A percentile compares a stretch with the other conserved stretches of the same genome.
These are phyloP conservation scores for Geotrichum ghanense DNA, from an alignment of 805 yeast species.

Conservation along the genomic window DNA sequence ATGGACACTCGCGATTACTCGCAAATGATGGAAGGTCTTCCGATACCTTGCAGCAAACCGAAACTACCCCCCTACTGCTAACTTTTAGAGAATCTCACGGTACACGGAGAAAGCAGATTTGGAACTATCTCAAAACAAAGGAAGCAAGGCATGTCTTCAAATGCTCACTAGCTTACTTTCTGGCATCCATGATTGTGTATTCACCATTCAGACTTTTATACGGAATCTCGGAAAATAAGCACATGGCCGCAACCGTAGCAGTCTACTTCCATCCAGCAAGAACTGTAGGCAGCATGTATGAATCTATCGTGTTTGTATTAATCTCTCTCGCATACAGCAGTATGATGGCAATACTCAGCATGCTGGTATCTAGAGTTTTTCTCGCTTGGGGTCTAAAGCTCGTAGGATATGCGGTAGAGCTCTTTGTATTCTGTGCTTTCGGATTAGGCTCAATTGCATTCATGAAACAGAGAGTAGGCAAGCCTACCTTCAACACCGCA, in stretches of 20 bases:
- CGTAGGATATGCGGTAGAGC: conserved; percentile 41
- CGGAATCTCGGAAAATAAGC: conserved; percentile 65
- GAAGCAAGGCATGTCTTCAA: conserved; percentile 31
- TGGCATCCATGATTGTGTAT: conserved; percentile 68
- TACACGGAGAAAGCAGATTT: neutral
- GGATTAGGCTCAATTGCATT: conserved; percentile 59
- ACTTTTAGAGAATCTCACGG: neutral
- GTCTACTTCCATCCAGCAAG: conserved; percentile 80
- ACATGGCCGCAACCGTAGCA: conserved; percentile 69
- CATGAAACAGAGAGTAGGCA: conserved; percentile 54
- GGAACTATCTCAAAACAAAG: neutral
- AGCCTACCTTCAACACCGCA: conserved; percentile 68
- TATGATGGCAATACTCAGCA: conserved; percentile 39
- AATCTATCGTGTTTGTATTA: conserved; percentile 52
- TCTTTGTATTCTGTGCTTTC: conserved; percentile 36
- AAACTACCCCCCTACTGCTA: neutral
- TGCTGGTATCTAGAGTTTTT: conserved; percentile 38
- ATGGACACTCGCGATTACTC: too few species aligned
- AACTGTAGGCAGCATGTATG: conserved; percentile 70
- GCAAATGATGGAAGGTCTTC: too few species aligned
- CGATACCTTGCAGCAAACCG: too few species aligned
- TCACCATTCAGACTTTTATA: conserved; percentile 32
- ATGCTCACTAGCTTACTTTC: conserved; percentile 60
- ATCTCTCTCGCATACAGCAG: conserved; percentile 44
- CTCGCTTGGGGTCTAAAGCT: conserved; percentile 36